phyloP scores from a whole-genome alignment of 2,329 filamentous ascomycete species.

The Alternaria consortialis region DNA sequence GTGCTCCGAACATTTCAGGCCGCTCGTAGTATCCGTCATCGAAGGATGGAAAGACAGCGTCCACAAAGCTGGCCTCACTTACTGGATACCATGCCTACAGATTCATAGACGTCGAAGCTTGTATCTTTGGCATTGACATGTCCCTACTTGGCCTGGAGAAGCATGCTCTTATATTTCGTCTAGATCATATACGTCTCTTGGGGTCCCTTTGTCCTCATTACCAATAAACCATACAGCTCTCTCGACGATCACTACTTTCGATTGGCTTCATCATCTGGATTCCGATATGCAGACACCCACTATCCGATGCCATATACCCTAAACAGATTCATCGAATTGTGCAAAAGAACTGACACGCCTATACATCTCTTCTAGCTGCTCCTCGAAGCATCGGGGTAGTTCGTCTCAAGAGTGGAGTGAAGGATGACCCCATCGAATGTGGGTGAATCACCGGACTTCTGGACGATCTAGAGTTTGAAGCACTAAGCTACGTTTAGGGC shows the following conservation, averaged over 20 bases:
- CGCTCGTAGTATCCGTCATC: background rate
- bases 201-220: background rate
- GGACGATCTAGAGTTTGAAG: constrained; percentile 9
- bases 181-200: background rate
- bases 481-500: constrained; percentile 21
- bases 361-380: background rate
- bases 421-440: constrained; percentile 5
- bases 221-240: background rate
- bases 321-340: constrained; percentile 1
- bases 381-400: background rate
- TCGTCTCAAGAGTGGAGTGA: background rate
- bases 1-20: background rate
- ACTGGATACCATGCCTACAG: background rate
- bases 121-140: background rate
- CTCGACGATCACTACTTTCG: background rate
- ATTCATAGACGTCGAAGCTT: background rate
- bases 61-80: background rate
- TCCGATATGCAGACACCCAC: constrained; percentile 1
- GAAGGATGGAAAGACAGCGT: too few species aligned
- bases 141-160: background rate
- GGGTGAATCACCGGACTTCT: constrained; percentile 3
- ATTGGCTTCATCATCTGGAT: constrained; percentile 4
- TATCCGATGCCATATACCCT: constrained; percentile 10
- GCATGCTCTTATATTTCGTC: background rate
- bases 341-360: constrained; percentile 4